Base-by-base conservation (phyloP, 2,329 filamentous ascomycete genomes). In the Neoascochyta sp. region DNA sequence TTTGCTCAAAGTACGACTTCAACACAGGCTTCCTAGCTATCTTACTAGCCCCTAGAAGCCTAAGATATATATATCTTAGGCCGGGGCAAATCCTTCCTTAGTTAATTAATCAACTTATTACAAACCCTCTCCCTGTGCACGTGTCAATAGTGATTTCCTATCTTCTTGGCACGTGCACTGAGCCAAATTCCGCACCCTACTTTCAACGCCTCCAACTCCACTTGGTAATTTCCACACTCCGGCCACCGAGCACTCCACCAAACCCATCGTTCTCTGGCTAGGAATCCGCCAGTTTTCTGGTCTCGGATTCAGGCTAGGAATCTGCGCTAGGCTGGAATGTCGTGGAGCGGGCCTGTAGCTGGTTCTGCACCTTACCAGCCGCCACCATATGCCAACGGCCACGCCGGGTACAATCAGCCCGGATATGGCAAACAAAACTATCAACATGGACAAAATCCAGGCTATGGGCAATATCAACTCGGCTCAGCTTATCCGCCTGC, bases 261-360 rank as follows among this genome's bases (percentile, higher is more conserved):
- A 14, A n/a, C 13, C n/a, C 15, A 27, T 16, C 13, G 21, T 26
- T 22, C 11, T 22, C 15, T 6, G 9, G 11, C 16, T 19, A 16
- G 21, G 19, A 11, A n/a, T n/a, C n/a, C n/a, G n/a, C n/a, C n/a
- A 3, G 9, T 1, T 15, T 13, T 19, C 13, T 3, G 16, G 7
- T 12, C 10, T n/a, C 9, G 16, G 4, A 3, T 4, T 5, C 17
- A 12, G 15, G 7, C 16, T 24, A 12, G 9, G 20, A 28, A 12
- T 16, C 34, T 18, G 14, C 16, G n/a, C 25, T 21, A 20, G 34
- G 28, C 22, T 41, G 41, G 33, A 24, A 64, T 64, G 60, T 57
- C 60, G 40, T 63, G 60, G 60, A 58, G 44, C 37, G 57, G 53
- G 13, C 54, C 57, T 19, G 47, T 55, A 25, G 45, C 54, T 14